Evolutionary conservation across 129 eudicot species (phyloP), one percentile per base, ranked within the genome.

Genomic region (Ambrosia trifida): DNA sequence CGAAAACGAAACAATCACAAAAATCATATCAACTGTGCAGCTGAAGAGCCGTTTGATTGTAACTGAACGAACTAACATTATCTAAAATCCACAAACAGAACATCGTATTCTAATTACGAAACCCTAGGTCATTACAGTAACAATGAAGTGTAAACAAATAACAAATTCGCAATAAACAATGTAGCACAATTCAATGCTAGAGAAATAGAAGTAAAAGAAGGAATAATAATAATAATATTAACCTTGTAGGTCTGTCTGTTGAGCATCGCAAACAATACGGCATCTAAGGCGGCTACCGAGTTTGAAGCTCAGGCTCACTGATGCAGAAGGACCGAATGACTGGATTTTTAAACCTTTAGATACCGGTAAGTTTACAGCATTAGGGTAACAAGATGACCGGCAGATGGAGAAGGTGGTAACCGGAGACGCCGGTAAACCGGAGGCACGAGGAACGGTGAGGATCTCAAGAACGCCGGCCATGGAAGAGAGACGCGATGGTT

Each of bases 251-350:
- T 38, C 64, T 11, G 64, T 57, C 2, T 57, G 38, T 5, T 57
- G 64, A 57, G 64, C 64, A 3, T 57, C 40, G n/a, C 64, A 57
- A 12, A 57, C 64, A 57, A 57, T 30, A 57, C 17, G 64, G 2
- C 17, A 57, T 57, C 36, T 57, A 5, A 36, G 63, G 17, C 40
- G 38, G 9, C 38, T 24, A 24, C 28, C 1, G 64, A 12, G 7
- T 4, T 57, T 57, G 9, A 38, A 4, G 38, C 24, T 57, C 40
- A 57, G 38, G 64, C 64, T 28, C 9, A 57, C 17, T 35, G 64
- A 57, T 57, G 64, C 38, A 12, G 64, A 57, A 12, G 38, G 11
- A 4, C 40, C 10, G 64, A 57, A 57, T 57, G 64, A 57, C 17
- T 6, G 18, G 64, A 57, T 57, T 9, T 57, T 57, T 13, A 57